These are phyloP conservation scores for Aspergillus persii DNA, from an alignment of 2,329 filamentous ascomycete species.

Conservation along the genomic window DNA sequence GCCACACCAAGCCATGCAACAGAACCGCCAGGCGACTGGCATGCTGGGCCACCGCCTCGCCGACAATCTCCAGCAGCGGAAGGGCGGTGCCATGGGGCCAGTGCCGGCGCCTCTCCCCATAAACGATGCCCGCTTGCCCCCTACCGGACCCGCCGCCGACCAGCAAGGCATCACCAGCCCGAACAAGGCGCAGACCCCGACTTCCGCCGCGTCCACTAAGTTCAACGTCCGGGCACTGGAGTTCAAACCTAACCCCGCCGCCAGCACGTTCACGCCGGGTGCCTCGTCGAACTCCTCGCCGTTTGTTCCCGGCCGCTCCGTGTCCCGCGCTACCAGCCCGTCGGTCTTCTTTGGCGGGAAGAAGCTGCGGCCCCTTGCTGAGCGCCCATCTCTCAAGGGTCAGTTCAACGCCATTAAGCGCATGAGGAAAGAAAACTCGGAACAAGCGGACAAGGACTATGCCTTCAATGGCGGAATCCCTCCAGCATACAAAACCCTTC, in stretches of 20 bases:
- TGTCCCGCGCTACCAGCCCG: constrained; percentile 49
- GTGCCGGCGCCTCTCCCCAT: constrained; percentile 57
- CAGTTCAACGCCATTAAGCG: constrained; percentile 67
- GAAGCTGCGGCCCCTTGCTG: constrained; percentile 63
- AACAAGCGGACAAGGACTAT: constrained; percentile 60
- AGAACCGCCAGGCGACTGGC: constrained; percentile 43
- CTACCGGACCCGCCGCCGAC: constrained; percentile 68
- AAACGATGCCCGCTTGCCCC: constrained; percentile 68
- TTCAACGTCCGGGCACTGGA: constrained; percentile 67
- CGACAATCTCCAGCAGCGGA: constrained; percentile 54
- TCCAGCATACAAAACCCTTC: constrained; percentile 77
- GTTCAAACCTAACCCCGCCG: constrained; percentile 82
- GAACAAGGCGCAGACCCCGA: constrained; percentile 51
- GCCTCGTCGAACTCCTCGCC: constrained; percentile 63
- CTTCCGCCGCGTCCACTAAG: constrained; percentile 51
- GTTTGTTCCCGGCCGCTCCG: constrained; percentile 51
- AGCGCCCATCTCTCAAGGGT: constrained; percentile 54
- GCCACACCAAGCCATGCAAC: constrained; percentile 44
- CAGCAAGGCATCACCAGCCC: constrained; percentile 47
- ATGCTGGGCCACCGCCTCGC: constrained; percentile 52
- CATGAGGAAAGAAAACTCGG: constrained; percentile 63
- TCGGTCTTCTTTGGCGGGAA: constrained; percentile 64
- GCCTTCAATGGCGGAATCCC: constrained; percentile 78
- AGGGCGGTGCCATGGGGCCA: constrained; percentile 37
- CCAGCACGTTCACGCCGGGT: constrained; percentile 74